phyloP scores from a whole-genome alignment of 1,284 basidiomycete species.

The Moniliella sp. region DNA sequence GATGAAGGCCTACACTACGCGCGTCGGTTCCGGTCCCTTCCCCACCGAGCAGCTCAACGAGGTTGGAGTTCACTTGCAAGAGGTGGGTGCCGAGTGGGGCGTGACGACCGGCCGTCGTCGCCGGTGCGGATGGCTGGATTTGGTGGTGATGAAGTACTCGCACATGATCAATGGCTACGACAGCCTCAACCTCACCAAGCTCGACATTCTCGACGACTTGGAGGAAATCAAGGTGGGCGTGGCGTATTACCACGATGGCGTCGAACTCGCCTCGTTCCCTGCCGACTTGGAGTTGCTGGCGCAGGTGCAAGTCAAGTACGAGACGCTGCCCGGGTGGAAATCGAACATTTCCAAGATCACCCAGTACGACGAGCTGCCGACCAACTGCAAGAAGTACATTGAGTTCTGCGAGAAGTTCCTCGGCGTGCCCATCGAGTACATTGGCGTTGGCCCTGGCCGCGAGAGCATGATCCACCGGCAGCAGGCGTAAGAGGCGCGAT shows the following conservation, averaged over 20 bases:
- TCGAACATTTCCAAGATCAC: slow-evolving; percentile 49
- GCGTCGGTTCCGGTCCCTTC: slow-evolving; percentile 90
- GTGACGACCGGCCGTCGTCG: slow-evolving; percentile 73
- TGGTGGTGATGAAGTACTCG: slow-evolving; percentile 82
- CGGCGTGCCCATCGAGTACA: slow-evolving; percentile 65
- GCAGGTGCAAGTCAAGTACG: slow-evolving; percentile 66
- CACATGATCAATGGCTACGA: slow-evolving; percentile 89
- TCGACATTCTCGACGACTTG: slow-evolving; percentile 71
- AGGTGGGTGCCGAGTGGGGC: slow-evolving; percentile 77
- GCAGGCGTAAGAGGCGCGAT: too few species aligned
- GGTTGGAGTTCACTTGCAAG: slow-evolving; percentile 66
- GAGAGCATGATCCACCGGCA: slow-evolving; percentile 53
- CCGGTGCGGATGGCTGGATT: slow-evolving; percentile 88
- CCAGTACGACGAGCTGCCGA: slow-evolving; percentile 59
- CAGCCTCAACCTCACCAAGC: slow-evolving; percentile 75
- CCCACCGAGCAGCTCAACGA: slow-evolving; percentile 80
- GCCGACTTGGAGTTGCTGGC: slow-evolving; percentile 66
- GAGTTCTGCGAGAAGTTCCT: slow-evolving; percentile 65
- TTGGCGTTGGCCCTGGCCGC: slow-evolving; percentile 65
- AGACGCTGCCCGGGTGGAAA: slow-evolving; percentile 80
- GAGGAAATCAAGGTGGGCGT: slow-evolving; percentile 71
- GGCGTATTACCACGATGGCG: slow-evolving; percentile 57
- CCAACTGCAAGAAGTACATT: slow-evolving; percentile 66
- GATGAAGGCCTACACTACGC: slow-evolving; percentile 88
- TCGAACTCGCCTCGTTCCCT: slow-evolving; percentile 24